Conservation (phyloP, 352 stramenopile genomes). For the Pythium dissimile region DNA sequence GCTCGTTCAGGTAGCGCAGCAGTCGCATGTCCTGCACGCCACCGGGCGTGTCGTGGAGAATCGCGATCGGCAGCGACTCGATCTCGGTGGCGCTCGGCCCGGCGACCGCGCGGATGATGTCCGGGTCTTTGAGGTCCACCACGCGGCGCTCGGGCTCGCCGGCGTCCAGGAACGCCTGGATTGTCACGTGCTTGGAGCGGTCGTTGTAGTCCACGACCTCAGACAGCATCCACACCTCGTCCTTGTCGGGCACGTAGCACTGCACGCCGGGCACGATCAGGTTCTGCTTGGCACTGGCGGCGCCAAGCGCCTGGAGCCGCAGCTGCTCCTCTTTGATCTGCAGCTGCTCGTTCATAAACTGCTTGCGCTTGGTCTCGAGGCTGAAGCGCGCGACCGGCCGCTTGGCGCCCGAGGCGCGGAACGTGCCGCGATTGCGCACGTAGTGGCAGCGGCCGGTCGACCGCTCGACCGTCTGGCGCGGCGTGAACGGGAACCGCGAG, state of each 20-base stretch:
- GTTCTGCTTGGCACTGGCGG: slow-evolving; percentile 68
- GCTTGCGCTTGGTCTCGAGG: slow-evolving; percentile 75
- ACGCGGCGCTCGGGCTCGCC: slow-evolving; percentile 63
- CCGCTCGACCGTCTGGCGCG: slow-evolving; percentile 44
- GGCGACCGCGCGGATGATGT: slow-evolving; percentile 79
- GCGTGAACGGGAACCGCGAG: slow-evolving; percentile 36
- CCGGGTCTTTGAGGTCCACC: slow-evolving; percentile 79
- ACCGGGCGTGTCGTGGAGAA: slow-evolving; percentile 69
- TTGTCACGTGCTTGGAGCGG: slow-evolving; percentile 73
- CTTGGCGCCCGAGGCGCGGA: slow-evolving; percentile 38
- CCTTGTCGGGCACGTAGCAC: slow-evolving; percentile 87
- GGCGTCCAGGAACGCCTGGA: slow-evolving; percentile 64
- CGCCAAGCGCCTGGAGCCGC: slow-evolving; percentile 52
- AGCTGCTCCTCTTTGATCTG: slow-evolving; percentile 78
- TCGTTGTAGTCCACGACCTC: slow-evolving; percentile 86
- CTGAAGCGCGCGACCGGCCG: slow-evolving; percentile 59
- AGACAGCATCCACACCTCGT: slow-evolving; percentile 81
- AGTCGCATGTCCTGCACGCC: slow-evolving; percentile 86
- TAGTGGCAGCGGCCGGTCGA: slow-evolving; percentile 71
- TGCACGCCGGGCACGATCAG: slow-evolving; percentile 85
- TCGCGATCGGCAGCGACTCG: slow-evolving; percentile 80
- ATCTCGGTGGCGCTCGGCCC: slow-evolving; percentile 74
- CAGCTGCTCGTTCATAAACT: slow-evolving; percentile 83
- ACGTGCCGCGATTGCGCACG: slow-evolving; percentile 75
- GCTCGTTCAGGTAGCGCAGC: slow-evolving; percentile 90